Base-by-base conservation (phyloP, 805 yeast species). In the Diddensiella transvaalensis region DNA sequence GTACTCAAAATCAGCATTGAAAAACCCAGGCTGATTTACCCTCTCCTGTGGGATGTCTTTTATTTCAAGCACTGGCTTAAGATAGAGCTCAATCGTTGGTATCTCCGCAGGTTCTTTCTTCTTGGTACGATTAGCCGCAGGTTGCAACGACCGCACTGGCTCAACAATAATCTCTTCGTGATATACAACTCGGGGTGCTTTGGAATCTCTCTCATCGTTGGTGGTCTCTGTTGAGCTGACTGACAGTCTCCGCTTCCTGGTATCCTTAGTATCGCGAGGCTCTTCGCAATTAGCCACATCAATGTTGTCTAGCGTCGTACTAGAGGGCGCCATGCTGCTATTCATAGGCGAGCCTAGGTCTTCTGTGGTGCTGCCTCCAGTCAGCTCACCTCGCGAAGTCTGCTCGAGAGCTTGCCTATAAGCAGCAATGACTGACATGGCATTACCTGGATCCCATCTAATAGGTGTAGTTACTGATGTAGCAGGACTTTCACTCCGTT, bases 1-100 rank as follows among this genome's bases (percentile, higher is more conserved):
- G 44, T 61, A 56, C n/a, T 62, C 67, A 38, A 67, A 63, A 22
- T 60, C 60, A 1, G 67, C 71, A 2, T 65, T 53, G 33, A 63
- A 61, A 42, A 54, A 64, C 1, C 71, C 71, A 0, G 67, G 69
- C 4, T 59, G 53, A n/a, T 52, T 48, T 19, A 49, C 50, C 17
- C 69, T 53, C 2, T 59, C 61, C 17, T 44, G 40, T 2, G 65
- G 53, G 15, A 62, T 44, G 22, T 60, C 62, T 13, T 54, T 33
- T 4, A 61, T 26, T 22, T 60, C 58, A 6, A 62, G 29, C 13
- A 54, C 38, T 10, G 55, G 57, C 44, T 52, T 52, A 2, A 40
- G 40, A 10, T 29, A 26, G 21, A 45, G 29, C 26, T 54, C 48
- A 19, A 54, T 48, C 23, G 32, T 23, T 11, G 56, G 53, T 15